These are phyloP conservation scores for Stagonosporopsis tanaceti DNA, from an alignment of 2,329 filamentous ascomycete species.

Conservation along the genomic window DNA sequence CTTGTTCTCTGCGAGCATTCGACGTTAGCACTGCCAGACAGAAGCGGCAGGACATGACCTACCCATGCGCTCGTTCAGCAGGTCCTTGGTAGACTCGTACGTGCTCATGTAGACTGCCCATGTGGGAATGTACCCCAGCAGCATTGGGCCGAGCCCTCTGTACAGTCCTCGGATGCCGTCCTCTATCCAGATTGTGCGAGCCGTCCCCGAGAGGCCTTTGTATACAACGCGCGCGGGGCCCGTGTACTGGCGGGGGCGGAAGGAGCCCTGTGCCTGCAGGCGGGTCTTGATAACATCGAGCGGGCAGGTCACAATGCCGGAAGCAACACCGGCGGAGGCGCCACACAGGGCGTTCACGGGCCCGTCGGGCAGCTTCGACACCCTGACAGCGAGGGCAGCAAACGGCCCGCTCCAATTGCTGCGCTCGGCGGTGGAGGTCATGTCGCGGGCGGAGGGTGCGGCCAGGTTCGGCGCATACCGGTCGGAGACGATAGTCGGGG, in stretches of 20 bases:
- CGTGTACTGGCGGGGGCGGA: slow-evolving; percentile 63
- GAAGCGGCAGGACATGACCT: slow-evolving; percentile 13
- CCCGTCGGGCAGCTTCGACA: slow-evolving; percentile 60
- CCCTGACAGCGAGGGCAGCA: slow-evolving; percentile 50
- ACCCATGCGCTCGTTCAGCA: slow-evolving; percentile 71
- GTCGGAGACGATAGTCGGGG: slow-evolving; percentile 42
- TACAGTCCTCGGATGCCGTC: slow-evolving; percentile 93
- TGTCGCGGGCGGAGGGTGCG: slow-evolving; percentile 26
- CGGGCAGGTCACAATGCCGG: slow-evolving; percentile 92
- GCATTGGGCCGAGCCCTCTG: slow-evolving; percentile 89
- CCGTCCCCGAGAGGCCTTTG: slow-evolving; percentile 86
- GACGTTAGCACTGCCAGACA: slow-evolving; percentile 19
- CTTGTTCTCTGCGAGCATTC: slow-evolving; percentile 65
- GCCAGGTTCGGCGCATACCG: slow-evolving; percentile 44
- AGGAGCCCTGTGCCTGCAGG: slow-evolving; percentile 91
- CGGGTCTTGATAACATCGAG: slow-evolving; percentile 99
- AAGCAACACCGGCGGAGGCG: slow-evolving; percentile 88
- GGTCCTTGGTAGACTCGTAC: slow-evolving; percentile 87
- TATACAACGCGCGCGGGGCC: slow-evolving; percentile 69
- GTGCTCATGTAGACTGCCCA: slow-evolving; percentile 99
- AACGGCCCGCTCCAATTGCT: slow-evolving; percentile 33
- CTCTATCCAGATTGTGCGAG: slow-evolving; percentile 81
- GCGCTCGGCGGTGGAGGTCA: slow-evolving; percentile 27
- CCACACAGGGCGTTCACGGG: slow-evolving; percentile 84
- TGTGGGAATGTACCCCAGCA: slow-evolving; percentile 93